A percentile compares a stretch with the other conserved stretches of the same genome.
Evolutionary conservation across 176 grass and related monocot genomes (phyloP).

Genomic region (Metroxylon sagu): DNA sequence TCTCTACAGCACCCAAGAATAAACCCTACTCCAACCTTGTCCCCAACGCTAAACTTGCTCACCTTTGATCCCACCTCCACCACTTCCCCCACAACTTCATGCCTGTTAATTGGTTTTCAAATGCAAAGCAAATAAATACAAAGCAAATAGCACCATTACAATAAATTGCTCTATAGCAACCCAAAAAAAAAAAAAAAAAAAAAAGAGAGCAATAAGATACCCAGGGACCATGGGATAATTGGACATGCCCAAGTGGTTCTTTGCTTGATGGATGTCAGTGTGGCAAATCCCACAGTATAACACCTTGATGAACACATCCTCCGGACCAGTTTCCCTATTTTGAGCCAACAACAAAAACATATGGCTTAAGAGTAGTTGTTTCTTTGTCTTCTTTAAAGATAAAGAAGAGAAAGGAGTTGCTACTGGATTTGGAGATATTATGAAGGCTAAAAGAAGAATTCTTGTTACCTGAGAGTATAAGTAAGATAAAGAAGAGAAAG

Average conservation of each 20-base stretch:
- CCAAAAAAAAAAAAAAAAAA: too few relatives aligned
- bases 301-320: constrained; percentile 87
- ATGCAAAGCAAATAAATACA: not conserved
- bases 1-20: constrained; percentile 75
- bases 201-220: constrained; percentile 15
- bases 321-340: constrained; percentile 58
- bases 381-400: too few relatives aligned
- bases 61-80: constrained; percentile 64
- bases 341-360: not conserved
- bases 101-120: constrained; percentile 40
- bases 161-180: too few relatives aligned
- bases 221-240: constrained; percentile 99
- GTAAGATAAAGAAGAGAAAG: too few relatives aligned
- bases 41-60: constrained; percentile 34
- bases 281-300: constrained; percentile 87
- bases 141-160: not conserved
- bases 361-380: too few relatives aligned
- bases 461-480: constrained; percentile 63
- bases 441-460: not conserved
- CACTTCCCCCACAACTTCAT: constrained; percentile 93
- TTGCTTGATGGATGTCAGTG: constrained; percentile 84
- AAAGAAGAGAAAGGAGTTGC: too few relatives aligned
- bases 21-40: constrained; percentile 55
- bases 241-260: constrained; percentile 79
- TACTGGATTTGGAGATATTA: too few relatives aligned